A percentile compares a stretch with the other conserved stretches of the same genome.
phyloP scores from a whole-genome alignment of 805 yeast genomes.

The Scheffersomyces coipomensis region DNA sequence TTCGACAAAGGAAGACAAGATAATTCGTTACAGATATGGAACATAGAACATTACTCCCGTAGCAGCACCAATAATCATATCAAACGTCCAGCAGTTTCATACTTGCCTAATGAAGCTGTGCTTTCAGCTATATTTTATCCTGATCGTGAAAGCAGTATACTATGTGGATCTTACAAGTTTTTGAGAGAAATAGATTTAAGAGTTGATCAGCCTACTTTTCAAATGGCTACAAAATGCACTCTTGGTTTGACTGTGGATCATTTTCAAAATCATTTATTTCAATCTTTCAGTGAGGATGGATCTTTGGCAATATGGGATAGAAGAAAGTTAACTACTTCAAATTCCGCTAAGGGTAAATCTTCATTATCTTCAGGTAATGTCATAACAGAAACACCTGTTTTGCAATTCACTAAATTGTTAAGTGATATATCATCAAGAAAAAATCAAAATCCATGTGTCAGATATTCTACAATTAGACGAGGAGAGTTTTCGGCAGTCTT shows the following conservation, averaged over 20 bases:
- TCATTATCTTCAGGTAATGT: constrained; percentile 13
- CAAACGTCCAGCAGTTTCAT: constrained; percentile 53
- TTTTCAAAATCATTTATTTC: constrained; percentile 61
- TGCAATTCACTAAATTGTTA: constrained; percentile 60
- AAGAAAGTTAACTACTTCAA: constrained; percentile 48
- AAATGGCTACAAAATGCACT: constrained; percentile 72
- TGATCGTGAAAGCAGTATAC: constrained; percentile 49
- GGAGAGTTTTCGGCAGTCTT: constrained; percentile 80
- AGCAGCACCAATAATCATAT: constrained; percentile 48
- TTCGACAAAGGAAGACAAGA: constrained; percentile 77
- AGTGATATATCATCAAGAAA: constrained; percentile 57
- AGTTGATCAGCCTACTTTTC: constrained; percentile 61
- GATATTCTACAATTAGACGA: constrained; percentile 61
- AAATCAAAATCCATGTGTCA: constrained; percentile 60
- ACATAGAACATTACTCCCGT: constrained; percentile 58
- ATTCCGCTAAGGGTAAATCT: constrained; percentile 3
- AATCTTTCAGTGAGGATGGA: constrained; percentile 81
- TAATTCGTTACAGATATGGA: constrained; percentile 77
- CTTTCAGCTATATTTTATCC: constrained; percentile 67
- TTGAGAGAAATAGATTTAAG: constrained; percentile 78
- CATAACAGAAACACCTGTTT: constrained; percentile 51
- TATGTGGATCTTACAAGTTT: constrained; percentile 76
- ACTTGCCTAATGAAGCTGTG: constrained; percentile 72
- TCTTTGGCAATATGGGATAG: constrained; percentile 82
- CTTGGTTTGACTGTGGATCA: constrained; percentile 70